Evolutionary conservation across 345 rosid genomes (phyloP), one percentile per base, ranked within the genome.

Genomic region (Eucalyptus guilfoylei): DNA sequence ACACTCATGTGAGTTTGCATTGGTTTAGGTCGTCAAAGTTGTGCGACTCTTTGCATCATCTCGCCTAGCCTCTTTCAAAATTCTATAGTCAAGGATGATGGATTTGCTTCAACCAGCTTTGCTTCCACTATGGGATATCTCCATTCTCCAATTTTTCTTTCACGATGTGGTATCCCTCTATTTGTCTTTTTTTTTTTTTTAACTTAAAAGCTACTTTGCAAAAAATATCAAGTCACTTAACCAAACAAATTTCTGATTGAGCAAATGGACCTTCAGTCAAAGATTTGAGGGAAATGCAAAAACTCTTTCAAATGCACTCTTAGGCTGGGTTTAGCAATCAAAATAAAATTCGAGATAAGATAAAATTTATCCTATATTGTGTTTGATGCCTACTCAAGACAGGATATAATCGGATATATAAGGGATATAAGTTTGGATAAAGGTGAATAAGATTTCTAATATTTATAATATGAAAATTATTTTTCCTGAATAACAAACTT

Each of bases 401-500:
- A 50, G 4, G 9, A 50, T 50, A 6, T 16, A 50, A 1, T 16
- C 0, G 4, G 9, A 50, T 50, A 50, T 50, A 50, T 23, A 50
- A 50, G 2, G 4, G 2, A 50, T 50, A 50, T 17, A 50, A 1
- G 23, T 1, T 1, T 50, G 1, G 23, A 50, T 50, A 50, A 50
- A 50, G 0, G 23, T 50, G 2, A 3, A 50, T 50, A 50, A 50
- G 1, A 17, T 50, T 17, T 50, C 2, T 50, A 17, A 50, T 50
- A 50, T 50, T 17, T 50, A 7, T 50, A 17, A 17, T 50, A 17
- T 4, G 0, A 50, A 50, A 50, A 50, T 3, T 1, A 50, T 50
- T 17, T 50, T 49, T 50, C 4, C 23, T 9, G 0, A 17, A 50
- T 50, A 50, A 50, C 4, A 3, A 50, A 50, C 2, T 50, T 50